Evolutionary conservation across 352 stramenopile species (phyloP), one percentile per base, ranked within the genome.

Genomic region (Aphanomyces stellatus): DNA sequence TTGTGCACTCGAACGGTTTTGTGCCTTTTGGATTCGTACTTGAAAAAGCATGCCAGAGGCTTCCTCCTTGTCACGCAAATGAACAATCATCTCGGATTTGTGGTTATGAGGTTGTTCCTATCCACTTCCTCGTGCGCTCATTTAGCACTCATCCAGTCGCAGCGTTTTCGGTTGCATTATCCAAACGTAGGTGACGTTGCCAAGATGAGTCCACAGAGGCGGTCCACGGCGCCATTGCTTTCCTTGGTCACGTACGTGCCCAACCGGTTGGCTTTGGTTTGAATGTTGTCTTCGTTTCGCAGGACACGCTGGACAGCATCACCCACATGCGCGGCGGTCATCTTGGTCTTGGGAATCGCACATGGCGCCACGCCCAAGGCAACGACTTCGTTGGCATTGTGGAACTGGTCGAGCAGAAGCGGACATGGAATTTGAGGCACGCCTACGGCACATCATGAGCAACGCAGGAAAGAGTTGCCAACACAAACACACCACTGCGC

Each of bases 401-500:
- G 31, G 2, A 33, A 33, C 33, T 67, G 60, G 27, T 67, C 60
- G 11, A 67, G 19, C 3, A 33, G 4, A 17, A 51, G 28, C 8
- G 60, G 60, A 24, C 60, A 67, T 11, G 60, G 60, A 25, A 67
- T 11, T 28, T 67, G 60, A 0, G 60, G 60, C n/a, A 57, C 27
- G 6, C 49, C 49, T 57, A 57, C 46, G 24, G n/a, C n/a, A n/a
- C n/a, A n/a, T n/a, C n/a, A n/a, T n/a, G n/a, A n/a, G n/a, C n/a
- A n/a, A n/a, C n/a, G n/a, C n/a, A n/a, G n/a, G n/a, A n/a, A n/a
- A n/a, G n/a, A n/a, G n/a, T n/a, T n/a, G n/a, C n/a, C n/a, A n/a
- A n/a, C n/a, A n/a, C n/a, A 53, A 22, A 19, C 31, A 13, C 57
- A 34, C 60, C 60, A 25, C 60, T 59, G 4, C 15, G 15, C 4